Evolutionary conservation across 139 green algal genomes (phyloP), one percentile per base, ranked within the genome.

Genomic region (Diplosphaera chodatii): DNA sequence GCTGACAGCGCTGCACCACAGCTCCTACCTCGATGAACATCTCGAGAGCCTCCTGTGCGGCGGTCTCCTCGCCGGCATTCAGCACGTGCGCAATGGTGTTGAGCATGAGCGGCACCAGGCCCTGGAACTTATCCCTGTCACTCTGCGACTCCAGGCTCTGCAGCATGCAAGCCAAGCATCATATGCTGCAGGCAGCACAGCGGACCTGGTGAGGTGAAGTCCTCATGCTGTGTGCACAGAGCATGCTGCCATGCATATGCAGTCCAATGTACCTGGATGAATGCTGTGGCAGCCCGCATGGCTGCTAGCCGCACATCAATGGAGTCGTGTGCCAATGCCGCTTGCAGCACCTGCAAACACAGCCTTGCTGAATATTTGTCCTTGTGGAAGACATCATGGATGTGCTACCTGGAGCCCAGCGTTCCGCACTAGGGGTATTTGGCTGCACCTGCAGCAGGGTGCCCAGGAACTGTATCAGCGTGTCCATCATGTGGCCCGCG

Each of bases 21-120:
- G 3, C 10, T 23, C 48, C 16, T 25, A 95, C 77, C 81, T 97
- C 91, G 48, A 99, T 97, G 75, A 99, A 89, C 84, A 91, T 82
- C 82, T 95, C 93, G 5, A 99, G 82, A 41, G 90, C 90, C 32
- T 95, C 85, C 80, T 92, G 86, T 16, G 89, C 91, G 15, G 77
- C 66, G 4, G 63, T 62, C 73, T 95, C 89, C 22, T 96, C 90
- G 5, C 84, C 83, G 2, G 74, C 72, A 25, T 91, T 88, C 13
- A 97, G 78, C 25, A 85, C 81, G 16, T 70, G 30, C 8, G 64
- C 83, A 30, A 97, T 79, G 21, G 78, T 80, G 27, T 77, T 56
- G 68, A 98, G 82, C 88, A 98, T 92, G 48, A 78, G 72, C 4
- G 91, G 89, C 33, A 98, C 69, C 40, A 95, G 78, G 56, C 80